Conservation (phyloP, 495 filamentous ascomycete genomes). For the Thermochaetoides thermophila region DNA sequence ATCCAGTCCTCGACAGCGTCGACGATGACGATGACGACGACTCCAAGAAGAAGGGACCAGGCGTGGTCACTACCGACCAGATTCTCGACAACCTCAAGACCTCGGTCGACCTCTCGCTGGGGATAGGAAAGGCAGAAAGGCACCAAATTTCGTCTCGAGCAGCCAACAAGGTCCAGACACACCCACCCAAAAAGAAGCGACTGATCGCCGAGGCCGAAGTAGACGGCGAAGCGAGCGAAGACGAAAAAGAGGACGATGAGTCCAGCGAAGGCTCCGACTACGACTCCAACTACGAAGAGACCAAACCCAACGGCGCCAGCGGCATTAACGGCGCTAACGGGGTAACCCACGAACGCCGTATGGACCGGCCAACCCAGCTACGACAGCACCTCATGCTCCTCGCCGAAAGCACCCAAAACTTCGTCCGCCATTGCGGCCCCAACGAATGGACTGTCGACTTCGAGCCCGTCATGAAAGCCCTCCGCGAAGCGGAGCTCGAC, state of each 20-base stretch:
- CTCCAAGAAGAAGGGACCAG: slow-evolving; percentile 7
- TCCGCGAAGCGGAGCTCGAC: slow-evolving; percentile 65
- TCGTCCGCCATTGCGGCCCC: slow-evolving; percentile 47
- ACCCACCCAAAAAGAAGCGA: slow-evolving; percentile 28
- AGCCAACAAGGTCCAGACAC: slow-evolving; percentile 26
- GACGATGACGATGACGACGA: slow-evolving; percentile 33
- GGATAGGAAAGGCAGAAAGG: slow-evolving; percentile 29
- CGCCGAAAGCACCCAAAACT: slow-evolving; percentile 51
- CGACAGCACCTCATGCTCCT: slow-evolving; percentile 61
- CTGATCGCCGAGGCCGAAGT: slow-evolving; percentile 24
- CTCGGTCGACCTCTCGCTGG: slow-evolving; percentile 27
- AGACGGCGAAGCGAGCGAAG: slow-evolving; percentile 17
- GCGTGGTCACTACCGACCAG: slow-evolving; percentile 30
- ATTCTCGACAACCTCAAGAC: slow-evolving; percentile 28
- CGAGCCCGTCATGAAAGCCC: slow-evolving; percentile 44
- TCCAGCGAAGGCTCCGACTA: slow-evolving; percentile 22
- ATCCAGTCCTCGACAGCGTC: slow-evolving; percentile 36
- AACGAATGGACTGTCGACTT: slow-evolving; percentile 73
- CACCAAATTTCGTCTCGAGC: slow-evolving; percentile 25
- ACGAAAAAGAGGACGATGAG: slow-evolving; percentile 27
- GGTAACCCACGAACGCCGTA: slow-evolving; percentile 21
- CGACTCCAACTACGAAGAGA: slow-evolving; percentile 21
- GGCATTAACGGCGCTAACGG: slow-evolving; percentile 15
- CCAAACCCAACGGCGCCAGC: slow-evolving; percentile 16
- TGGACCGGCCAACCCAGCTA: slow-evolving; percentile 46